phyloP scores from a whole-genome alignment of 1,284 basidiomycete genomes.

The Mixia osmundae region DNA sequence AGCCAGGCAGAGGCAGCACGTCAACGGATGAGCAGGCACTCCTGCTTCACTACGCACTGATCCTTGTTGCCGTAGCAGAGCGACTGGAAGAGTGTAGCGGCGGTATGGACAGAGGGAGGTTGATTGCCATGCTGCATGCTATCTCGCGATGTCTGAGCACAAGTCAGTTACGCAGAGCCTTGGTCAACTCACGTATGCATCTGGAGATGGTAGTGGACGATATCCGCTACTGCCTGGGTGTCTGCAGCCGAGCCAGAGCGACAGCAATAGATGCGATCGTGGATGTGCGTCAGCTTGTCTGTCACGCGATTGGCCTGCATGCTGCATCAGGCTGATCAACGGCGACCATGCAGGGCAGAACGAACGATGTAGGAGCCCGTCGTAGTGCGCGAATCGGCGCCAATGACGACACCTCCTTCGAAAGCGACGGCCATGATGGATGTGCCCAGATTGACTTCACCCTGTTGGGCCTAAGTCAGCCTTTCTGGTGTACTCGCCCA shows the following conservation, averaged over 20 bases:
- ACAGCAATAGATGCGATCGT: conserved; percentile 98
- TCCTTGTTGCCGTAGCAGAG: conserved; percentile 93
- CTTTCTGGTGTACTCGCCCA: too few relatives aligned
- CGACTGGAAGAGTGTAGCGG: conserved; percentile 64
- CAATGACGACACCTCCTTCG: conserved; percentile 79
- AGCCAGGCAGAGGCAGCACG: conserved; percentile 6
- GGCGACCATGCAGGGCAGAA: not conserved
- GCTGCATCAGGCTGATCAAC: too few relatives aligned
- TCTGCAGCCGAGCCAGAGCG: conserved; percentile 94
- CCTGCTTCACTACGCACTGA: not conserved
- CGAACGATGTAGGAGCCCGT: conserved; percentile 85
- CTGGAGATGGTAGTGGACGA: conserved; percentile 55
- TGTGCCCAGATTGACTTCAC: conserved; percentile 37
- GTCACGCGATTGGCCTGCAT: conserved; percentile 83
- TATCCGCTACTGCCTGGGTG: conserved; percentile 82
- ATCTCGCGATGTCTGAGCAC: conserved; percentile 11
- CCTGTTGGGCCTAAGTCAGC: too few relatives aligned
- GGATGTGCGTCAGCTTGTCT: conserved; percentile 89
- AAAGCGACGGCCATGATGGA: conserved; percentile 99
- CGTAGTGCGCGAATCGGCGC: conserved; percentile 90
- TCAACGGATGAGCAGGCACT: not conserved
- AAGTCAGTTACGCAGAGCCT: conserved; percentile 8
- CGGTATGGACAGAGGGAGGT: conserved; percentile 53
- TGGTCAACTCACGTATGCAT: conserved; percentile 34
- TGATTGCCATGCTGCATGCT: conserved; percentile 40